Conservation (phyloP, 305 asterid species). For the Solanum hybrid region DNA sequence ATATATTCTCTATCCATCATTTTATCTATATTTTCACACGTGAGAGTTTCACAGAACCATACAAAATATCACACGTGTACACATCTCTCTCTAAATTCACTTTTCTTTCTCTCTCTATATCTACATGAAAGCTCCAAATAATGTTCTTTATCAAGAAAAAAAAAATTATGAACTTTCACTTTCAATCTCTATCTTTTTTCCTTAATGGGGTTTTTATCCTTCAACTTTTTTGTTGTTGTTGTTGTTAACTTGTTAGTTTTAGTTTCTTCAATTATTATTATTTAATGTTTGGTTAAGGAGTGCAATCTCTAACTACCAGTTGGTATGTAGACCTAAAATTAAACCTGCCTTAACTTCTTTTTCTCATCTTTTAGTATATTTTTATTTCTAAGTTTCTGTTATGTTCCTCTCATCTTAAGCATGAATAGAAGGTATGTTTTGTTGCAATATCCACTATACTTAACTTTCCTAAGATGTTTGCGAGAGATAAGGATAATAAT, state of each 20-base stretch:
- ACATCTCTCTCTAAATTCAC: conserved; percentile 6
- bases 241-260: conserved; percentile 41
- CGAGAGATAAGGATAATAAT: neutral
- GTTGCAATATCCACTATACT: conserved; percentile 36
- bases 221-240: conserved; percentile 16
- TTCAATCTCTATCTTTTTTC: conserved; percentile 4
- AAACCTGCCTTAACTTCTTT: conserved; percentile 25
- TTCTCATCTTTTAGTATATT: neutral
- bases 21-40: conserved; percentile 55
- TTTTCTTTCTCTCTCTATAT: conserved; percentile 24
- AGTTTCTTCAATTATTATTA: conserved; percentile 20
- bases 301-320: conserved; percentile 98
- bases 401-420: conserved; percentile 28
- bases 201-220: conserved; percentile 13
- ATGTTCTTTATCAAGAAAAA: conserved; percentile 4
- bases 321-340: conserved; percentile 89
- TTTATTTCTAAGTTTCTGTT: conserved; percentile 4
- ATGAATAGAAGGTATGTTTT: conserved; percentile 23
- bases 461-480: conserved; percentile 14
- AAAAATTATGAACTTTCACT: conserved; percentile 20
- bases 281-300: conserved; percentile 83
- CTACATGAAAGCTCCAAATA: conserved; percentile 29
- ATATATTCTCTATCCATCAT: conserved; percentile 31
- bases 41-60: conserved; percentile 33
- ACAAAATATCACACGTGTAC: conserved; percentile 12